These are phyloP conservation scores for Letharia lupina DNA, from an alignment of 495 filamentous ascomycete genomes.

Conservation along the genomic window DNA sequence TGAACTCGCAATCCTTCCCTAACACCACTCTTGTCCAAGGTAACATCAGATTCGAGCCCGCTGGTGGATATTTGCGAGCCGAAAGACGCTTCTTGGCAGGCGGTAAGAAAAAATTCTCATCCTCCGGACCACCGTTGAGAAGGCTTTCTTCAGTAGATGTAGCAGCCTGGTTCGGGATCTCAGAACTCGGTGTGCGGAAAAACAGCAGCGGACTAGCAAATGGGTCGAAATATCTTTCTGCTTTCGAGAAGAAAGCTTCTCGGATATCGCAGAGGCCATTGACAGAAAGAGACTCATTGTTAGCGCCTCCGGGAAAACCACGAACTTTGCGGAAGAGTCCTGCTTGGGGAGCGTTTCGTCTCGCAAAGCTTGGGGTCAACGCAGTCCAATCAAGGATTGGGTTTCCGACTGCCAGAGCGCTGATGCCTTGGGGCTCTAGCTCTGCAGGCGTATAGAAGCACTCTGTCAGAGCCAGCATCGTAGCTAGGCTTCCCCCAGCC, in stretches of 20 bases:
- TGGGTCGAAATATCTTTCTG: slow-evolving; percentile 47
- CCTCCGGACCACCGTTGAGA: neutral
- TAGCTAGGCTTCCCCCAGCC: slow-evolving; percentile 47
- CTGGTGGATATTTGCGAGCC: slow-evolving; percentile 21
- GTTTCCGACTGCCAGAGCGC: slow-evolving; percentile 34
- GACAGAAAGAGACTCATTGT: slow-evolving; percentile 1
- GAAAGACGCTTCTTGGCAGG: slow-evolving; percentile 12
- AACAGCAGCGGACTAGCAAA: slow-evolving; percentile 54
- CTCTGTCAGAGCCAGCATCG: slow-evolving; percentile 54
- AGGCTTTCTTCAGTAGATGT: neutral
- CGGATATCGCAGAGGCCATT: slow-evolving; percentile 23
- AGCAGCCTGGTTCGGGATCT: slow-evolving; percentile 28
- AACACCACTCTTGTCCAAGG: slow-evolving; percentile 21
- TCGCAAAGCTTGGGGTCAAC: neutral
- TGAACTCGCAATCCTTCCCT: slow-evolving; percentile 17
- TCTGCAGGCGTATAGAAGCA: slow-evolving; percentile 29
- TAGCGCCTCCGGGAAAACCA: neutral
- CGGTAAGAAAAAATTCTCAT: neutral
- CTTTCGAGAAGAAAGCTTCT: slow-evolving; percentile 36
- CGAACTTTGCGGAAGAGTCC: neutral
- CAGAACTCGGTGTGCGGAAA: slow-evolving; percentile 42
- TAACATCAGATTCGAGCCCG: slow-evolving; percentile 18
- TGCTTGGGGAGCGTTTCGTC: neutral
- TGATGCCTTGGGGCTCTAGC: slow-evolving; percentile 24
- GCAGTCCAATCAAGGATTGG: slow-evolving; percentile 37